These are phyloP conservation scores for Plantago ovata DNA, from an alignment of 257 asterid species.

Conservation along the genomic window DNA sequence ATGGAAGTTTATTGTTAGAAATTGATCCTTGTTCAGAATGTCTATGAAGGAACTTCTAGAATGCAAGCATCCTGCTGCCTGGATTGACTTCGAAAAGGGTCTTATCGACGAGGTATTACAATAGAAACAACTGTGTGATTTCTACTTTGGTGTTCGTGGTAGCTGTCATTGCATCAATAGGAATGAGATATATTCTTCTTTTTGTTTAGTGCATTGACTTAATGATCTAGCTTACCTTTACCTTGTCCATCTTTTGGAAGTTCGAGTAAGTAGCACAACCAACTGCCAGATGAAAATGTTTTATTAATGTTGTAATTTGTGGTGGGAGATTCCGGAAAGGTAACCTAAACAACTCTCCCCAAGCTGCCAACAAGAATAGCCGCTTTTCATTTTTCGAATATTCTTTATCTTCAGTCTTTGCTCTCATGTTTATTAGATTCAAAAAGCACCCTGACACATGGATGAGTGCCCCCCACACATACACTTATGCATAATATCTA, in stretches of 20 bases:
- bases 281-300: neutral
- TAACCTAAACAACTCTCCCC: no score
- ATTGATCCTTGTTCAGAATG: slow-evolving; percentile 53
- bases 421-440: no score
- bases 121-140: neutral
- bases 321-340: no score
- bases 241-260: neutral
- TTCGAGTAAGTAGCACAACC: neutral
- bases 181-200: neutral
- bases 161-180: neutral
- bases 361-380: neutral
- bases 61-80: slow-evolving; percentile 89
- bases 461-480: no score
- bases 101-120: slow-evolving; percentile 78
- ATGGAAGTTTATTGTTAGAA: neutral
- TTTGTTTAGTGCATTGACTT: no score
- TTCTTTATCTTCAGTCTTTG: no score
- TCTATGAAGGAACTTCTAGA: slow-evolving; percentile 81
- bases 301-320: no score
- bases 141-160: neutral
- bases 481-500: neutral
- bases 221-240: no score
- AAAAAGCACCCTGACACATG: neutral
- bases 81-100: slow-evolving; percentile 93
- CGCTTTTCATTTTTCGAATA: no score